phyloP scores from a whole-genome alignment of 805 yeast genomes.

The Schwanniomyces yamadae region DNA sequence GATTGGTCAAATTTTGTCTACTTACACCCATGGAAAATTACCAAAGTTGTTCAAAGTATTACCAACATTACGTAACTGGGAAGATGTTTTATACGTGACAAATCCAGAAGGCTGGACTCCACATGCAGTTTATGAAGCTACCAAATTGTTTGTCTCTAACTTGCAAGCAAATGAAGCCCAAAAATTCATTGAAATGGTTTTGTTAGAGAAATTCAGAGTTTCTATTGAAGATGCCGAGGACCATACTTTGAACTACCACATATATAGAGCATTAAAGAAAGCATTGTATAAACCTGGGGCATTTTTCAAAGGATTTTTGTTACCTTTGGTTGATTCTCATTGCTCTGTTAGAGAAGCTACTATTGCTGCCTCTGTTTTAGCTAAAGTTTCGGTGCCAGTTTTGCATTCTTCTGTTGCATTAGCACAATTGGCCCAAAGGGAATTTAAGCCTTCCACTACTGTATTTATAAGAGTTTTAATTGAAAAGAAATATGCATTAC shows the following conservation, averaged over 20 bases:
- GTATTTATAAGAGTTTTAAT: slow-evolving; percentile 85
- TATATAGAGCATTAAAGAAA: slow-evolving; percentile 88
- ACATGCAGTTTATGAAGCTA: slow-evolving; percentile 91
- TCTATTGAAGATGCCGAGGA: slow-evolving; percentile 72
- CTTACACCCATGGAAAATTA: slow-evolving; percentile 92
- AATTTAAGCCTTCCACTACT: slow-evolving; percentile 84
- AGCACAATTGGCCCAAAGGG: slow-evolving; percentile 73
- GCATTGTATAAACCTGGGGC: slow-evolving; percentile 96
- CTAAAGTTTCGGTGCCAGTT: slow-evolving; percentile 89
- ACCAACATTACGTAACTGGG: slow-evolving; percentile 93
- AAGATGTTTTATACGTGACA: slow-evolving; percentile 88
- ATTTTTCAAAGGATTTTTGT: slow-evolving; percentile 91
- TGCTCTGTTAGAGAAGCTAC: slow-evolving; percentile 93
- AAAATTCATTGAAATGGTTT: slow-evolving; percentile 65
- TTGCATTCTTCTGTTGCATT: slow-evolving; percentile 96
- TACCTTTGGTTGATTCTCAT: slow-evolving; percentile 85
- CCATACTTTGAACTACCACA: slow-evolving; percentile 84
- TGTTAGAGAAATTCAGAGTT: slow-evolving; percentile 69
- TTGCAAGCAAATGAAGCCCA: slow-evolving; percentile 86
- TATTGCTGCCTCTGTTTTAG: slow-evolving; percentile 86
- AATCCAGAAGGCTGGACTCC: slow-evolving; percentile 95
- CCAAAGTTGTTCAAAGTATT: slow-evolving; percentile 96
- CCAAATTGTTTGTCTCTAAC: slow-evolving; percentile 89
- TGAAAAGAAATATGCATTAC: slow-evolving; percentile 94
- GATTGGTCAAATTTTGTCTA: slow-evolving; percentile 80